phyloP scores from a whole-genome alignment of 1,284 basidiomycete genomes.

The Phlebopus sp. region DNA sequence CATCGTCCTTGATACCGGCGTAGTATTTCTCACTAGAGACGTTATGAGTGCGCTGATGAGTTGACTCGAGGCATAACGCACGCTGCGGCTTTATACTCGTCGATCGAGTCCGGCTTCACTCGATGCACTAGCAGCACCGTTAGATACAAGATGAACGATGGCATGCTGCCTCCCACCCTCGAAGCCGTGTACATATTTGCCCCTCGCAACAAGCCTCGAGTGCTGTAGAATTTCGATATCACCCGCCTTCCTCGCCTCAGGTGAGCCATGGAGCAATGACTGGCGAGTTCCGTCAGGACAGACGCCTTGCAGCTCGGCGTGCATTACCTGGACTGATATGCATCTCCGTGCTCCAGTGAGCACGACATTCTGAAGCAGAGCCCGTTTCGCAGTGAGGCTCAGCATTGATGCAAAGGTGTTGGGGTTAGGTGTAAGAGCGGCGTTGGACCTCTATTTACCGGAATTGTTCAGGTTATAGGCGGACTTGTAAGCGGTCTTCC shows the following conservation, averaged over 20 bases:
- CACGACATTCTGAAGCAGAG: constrained; percentile 23
- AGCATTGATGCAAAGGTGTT: constrained; percentile 18
- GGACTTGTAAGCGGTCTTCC: too few species aligned
- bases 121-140: constrained; percentile 59
- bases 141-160: constrained; percentile 2
- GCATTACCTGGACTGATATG: constrained; percentile 62
- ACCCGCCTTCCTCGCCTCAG: constrained; percentile 80
- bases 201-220: constrained; percentile 79
- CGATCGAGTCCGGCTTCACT: constrained; percentile 75
- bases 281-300: constrained; percentile 30
- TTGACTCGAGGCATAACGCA: constrained; percentile 40
- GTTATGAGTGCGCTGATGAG: constrained; percentile 11
- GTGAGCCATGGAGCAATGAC: constrained; percentile 71
- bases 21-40: constrained; percentile 74
- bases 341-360: constrained; percentile 36
- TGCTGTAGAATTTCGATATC: constrained; percentile 77
- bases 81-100: constrained; percentile 86
- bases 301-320: constrained; percentile 18
- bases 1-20: constrained; percentile 68
- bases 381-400: constrained; percentile 26
- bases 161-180: constrained; percentile 60
- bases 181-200: constrained; percentile 87
- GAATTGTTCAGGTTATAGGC: neutral
- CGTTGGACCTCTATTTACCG: constrained; percentile 20
- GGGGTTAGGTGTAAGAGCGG: constrained; percentile 1